These are phyloP conservation scores for Penicillium nordicum DNA, from an alignment of 2,329 filamentous ascomycete genomes.

Conservation along the genomic window DNA sequence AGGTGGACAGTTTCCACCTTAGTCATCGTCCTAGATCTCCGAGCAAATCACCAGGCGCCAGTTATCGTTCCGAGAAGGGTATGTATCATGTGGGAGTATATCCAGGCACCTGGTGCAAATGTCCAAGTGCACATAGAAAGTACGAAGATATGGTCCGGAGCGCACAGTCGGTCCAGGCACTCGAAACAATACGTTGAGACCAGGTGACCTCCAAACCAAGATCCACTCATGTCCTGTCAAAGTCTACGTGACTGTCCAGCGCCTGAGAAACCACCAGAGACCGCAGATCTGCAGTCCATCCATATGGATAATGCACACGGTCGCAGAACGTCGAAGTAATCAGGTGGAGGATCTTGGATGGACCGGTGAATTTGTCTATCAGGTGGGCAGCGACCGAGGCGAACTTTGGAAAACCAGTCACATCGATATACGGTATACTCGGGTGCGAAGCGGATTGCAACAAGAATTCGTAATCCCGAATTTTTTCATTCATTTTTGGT, in stretches of 20 bases:
- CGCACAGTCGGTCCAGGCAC: background rate
- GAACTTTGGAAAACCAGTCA: background rate
- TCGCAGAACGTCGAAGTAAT: background rate
- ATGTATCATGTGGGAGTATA: background rate
- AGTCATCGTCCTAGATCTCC: background rate
- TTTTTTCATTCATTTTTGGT: constrained; percentile 39
- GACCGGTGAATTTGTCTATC: background rate
- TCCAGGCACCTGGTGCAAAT: background rate
- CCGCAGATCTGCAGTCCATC: background rate
- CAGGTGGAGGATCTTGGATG: background rate
- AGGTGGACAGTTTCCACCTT: background rate
- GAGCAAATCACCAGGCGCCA: background rate
- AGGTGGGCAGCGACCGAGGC: background rate
- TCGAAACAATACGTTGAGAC: background rate
- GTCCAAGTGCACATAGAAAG: background rate
- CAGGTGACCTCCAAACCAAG: background rate
- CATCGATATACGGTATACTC: constrained; percentile 21
- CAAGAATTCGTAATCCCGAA: constrained; percentile 27
- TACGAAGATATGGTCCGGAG: background rate
- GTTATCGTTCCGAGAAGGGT: background rate
- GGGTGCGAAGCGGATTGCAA: constrained; percentile 18
- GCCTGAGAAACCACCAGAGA: background rate
- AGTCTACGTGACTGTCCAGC: constrained; percentile 6
- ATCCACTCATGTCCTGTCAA: background rate
- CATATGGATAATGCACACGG: background rate